Conservation (phyloP, 2,329 filamentous ascomycete genomes). For the Monascus ruber region DNA sequence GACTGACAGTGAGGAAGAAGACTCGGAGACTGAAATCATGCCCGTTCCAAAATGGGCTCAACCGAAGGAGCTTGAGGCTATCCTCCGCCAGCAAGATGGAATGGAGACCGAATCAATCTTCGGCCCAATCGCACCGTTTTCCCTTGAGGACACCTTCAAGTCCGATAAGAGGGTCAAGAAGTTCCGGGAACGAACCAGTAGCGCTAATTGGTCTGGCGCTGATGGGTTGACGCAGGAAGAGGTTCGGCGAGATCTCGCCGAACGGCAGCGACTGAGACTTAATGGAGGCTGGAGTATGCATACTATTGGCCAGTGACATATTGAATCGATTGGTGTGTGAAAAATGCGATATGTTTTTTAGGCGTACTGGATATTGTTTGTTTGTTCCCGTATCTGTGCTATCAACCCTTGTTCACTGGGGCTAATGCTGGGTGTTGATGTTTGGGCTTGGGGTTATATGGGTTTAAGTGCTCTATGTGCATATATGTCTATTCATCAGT, state of each 20-base stretch:
- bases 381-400: too few relatives aligned
- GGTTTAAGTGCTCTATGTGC: too few relatives aligned
- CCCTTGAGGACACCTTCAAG: conserved; percentile 94
- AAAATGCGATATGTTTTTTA: too few relatives aligned
- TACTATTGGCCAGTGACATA: too few relatives aligned
- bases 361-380: too few relatives aligned
- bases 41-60: conserved; percentile 75
- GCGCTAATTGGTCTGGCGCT: conserved; percentile 79
- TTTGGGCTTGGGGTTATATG: too few relatives aligned
- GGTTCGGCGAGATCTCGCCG: conserved; percentile 66
- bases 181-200: conserved; percentile 83
- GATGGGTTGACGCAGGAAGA: conserved; percentile 83
- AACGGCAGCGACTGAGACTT: conserved; percentile 64
- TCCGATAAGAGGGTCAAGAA: conserved; percentile 80
- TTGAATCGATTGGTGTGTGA: too few relatives aligned
- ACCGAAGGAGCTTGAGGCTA: conserved; percentile 65
- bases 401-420: too few relatives aligned
- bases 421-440: too few relatives aligned
- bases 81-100: conserved; percentile 70
- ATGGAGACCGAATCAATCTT: conserved; percentile 72
- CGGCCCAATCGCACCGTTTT: conserved; percentile 73
- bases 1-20: conserved; percentile 85
- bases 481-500: too few relatives aligned
- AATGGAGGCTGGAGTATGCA: conserved; percentile 65
- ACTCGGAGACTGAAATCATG: conserved; percentile 52